A percentile compares a stretch with the other conserved stretches of the same genome.
Evolutionary conservation across 1,284 basidiomycete species (phyloP).

Genomic region (Boletus putidus): DNA sequence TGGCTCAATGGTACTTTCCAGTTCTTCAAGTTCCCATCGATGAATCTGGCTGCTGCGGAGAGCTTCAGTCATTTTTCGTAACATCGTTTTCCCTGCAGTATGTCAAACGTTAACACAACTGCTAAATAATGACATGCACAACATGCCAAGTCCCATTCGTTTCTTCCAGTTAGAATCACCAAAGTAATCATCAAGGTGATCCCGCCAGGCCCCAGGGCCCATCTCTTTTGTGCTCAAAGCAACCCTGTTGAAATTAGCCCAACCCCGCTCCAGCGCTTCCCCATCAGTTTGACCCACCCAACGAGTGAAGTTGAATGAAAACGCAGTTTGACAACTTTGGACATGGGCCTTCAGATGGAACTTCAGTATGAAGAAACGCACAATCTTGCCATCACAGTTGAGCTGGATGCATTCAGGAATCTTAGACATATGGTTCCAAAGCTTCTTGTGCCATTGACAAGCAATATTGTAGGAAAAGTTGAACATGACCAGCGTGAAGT

Average conservation of each 20-base stretch:
- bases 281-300: neutral
- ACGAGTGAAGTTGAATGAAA: conserved; percentile 1
- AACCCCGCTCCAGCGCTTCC: no score
- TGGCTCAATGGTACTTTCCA: neutral
- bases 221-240: no score
- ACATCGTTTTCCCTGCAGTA: conserved; percentile 1
- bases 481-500: neutral
- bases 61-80: neutral
- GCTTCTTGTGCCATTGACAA: neutral
- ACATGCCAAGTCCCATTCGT: neutral
- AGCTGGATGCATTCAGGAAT: neutral
- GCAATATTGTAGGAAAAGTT: conserved; percentile 1
- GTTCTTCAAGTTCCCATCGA: neutral
- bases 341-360: conserved; percentile 8
- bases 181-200: neutral
- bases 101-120: no score
- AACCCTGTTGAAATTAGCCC: no score
- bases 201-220: neutral
- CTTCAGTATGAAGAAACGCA: neutral
- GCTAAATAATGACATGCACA: no score
- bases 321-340: neutral
- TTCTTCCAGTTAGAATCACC: neutral
- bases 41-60: neutral
- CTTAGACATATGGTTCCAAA: neutral
- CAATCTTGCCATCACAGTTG: neutral